phyloP scores from a whole-genome alignment of 1,139 yeast species.

The Yamadazyma sp. region DNA sequence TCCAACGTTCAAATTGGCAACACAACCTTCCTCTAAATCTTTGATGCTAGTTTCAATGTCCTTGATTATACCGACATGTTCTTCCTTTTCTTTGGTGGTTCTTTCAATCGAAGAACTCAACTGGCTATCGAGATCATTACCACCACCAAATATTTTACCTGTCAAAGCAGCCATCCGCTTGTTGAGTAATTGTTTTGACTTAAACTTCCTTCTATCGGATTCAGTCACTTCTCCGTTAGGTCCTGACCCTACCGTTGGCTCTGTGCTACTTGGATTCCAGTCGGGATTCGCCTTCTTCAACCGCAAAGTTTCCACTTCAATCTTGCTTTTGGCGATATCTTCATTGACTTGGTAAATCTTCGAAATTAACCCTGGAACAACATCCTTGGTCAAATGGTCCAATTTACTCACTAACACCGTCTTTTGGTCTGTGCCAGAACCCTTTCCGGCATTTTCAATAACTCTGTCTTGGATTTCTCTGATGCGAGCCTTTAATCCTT shows the following conservation, averaged over 20 bases:
- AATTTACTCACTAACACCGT: slow-evolving; percentile 47
- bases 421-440: slow-evolving; percentile 41
- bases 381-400: slow-evolving; percentile 56
- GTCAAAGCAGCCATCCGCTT: slow-evolving; percentile 92
- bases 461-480: slow-evolving; percentile 53
- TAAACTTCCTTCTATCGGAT: slow-evolving; percentile 74
- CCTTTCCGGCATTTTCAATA: slow-evolving; percentile 25
- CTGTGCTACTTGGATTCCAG: slow-evolving; percentile 49
- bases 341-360: slow-evolving; percentile 63
- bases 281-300: slow-evolving; percentile 64
- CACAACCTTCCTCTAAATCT: slow-evolving; percentile 67
- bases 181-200: slow-evolving; percentile 71
- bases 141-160: slow-evolving; percentile 54
- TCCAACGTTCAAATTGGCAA: slow-evolving; percentile 39
- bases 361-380: slow-evolving; percentile 66
- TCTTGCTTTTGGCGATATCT: slow-evolving; percentile 65
- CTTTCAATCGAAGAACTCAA: slow-evolving; percentile 55
- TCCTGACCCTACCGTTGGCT: slow-evolving; percentile 70
- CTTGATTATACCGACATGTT: slow-evolving; percentile 56
- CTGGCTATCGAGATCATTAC: slow-evolving; percentile 52
- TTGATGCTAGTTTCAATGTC: slow-evolving; percentile 77
- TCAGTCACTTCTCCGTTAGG: slow-evolving; percentile 84
- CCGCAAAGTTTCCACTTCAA: slow-evolving; percentile 58
- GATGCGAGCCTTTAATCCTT: slow-evolving; percentile 62
- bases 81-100: slow-evolving; percentile 55